These are phyloP conservation scores for Dothiorella sarmentorum DNA, from an alignment of 2,329 filamentous ascomycete genomes.

Conservation along the genomic window DNA sequence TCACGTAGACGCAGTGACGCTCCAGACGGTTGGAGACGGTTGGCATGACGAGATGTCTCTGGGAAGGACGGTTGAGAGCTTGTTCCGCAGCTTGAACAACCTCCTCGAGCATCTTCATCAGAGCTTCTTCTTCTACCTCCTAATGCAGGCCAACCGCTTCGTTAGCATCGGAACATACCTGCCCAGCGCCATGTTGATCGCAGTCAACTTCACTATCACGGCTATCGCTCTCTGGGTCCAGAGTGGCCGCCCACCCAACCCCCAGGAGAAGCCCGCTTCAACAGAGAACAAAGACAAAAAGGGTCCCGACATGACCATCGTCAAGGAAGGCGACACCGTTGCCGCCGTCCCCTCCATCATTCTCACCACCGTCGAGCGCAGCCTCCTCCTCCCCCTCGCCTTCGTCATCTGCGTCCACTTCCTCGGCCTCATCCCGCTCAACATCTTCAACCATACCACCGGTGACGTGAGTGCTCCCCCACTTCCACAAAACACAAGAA, in stretches of 20 bases:
- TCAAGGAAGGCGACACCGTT: constrained; percentile 34
- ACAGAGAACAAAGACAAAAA: constrained; percentile 35
- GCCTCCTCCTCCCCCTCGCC: constrained; percentile 68
- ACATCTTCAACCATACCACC: constrained; percentile 75
- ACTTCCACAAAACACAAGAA: constrained; percentile 45
- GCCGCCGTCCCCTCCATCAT: constrained; percentile 39
- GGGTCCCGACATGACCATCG: constrained; percentile 34
- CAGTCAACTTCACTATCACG: constrained; percentile 92
- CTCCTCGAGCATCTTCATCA: constrained; percentile 94
- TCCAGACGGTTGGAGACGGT: constrained; percentile 84
- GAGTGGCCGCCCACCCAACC: constrained; percentile 56
- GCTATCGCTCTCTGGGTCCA: constrained; percentile 91
- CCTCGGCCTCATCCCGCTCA: constrained; percentile 75
- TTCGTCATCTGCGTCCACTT: constrained; percentile 72
- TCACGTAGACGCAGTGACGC: constrained; percentile 91
- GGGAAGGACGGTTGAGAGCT: constrained; percentile 81
- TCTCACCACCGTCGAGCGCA: constrained; percentile 53
- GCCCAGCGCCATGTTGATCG: constrained; percentile 94
- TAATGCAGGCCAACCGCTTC: constrained; percentile 88
- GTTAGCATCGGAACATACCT: constrained; percentile 98
- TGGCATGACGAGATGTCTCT: constrained; percentile 99
- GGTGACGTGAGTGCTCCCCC: constrained; percentile 59
- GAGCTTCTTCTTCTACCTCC: constrained; percentile 98
- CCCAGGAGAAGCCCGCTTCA: constrained; percentile 27
- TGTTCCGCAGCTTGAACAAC: constrained; percentile 93